These are phyloP conservation scores for Calonectria henricotiae DNA, from an alignment of 2,329 filamentous ascomycete genomes.

Conservation along the genomic window DNA sequence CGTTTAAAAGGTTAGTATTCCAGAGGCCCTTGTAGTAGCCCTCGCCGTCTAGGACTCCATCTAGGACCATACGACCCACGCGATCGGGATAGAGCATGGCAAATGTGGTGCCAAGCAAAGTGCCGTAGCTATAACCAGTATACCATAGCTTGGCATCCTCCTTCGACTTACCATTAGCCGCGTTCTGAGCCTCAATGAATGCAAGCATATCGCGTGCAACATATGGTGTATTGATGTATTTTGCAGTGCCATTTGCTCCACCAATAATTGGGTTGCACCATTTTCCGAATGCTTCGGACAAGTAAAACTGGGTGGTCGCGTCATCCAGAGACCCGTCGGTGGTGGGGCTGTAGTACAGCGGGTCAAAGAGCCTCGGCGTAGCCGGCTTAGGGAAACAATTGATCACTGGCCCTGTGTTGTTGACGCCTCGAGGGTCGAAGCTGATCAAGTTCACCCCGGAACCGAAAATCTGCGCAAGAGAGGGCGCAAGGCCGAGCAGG, in stretches of 20 bases:
- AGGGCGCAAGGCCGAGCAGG: slow-evolving; percentile 4
- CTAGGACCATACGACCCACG: slow-evolving; percentile 48
- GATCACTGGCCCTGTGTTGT: slow-evolving; percentile 57
- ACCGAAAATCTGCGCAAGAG: neutral
- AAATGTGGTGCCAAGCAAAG: slow-evolving; percentile 55
- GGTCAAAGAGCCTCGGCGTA: slow-evolving; percentile 22
- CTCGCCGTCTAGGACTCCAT: slow-evolving; percentile 49
- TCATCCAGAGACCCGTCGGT: slow-evolving; percentile 39
- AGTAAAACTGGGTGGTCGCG: slow-evolving; percentile 6
- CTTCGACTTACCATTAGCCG: slow-evolving; percentile 54
- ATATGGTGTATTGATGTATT: slow-evolving; percentile 63
- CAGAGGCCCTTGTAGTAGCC: slow-evolving; percentile 44
- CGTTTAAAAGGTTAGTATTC: slow-evolving; percentile 12
- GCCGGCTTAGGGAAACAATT: slow-evolving; percentile 26
- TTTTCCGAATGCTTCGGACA: slow-evolving; percentile 40
- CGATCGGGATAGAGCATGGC: slow-evolving; percentile 53
- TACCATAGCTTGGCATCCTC: slow-evolving; percentile 47
- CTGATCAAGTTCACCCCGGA: slow-evolving; percentile 16
- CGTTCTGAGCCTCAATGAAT: slow-evolving; percentile 62
- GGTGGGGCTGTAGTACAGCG: slow-evolving; percentile 36
- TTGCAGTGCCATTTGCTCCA: slow-evolving; percentile 46
- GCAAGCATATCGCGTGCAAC: slow-evolving; percentile 67
- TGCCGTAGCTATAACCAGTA: slow-evolving; percentile 58
- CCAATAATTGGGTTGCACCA: slow-evolving; percentile 48
- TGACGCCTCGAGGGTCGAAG: slow-evolving; percentile 62